These are phyloP conservation scores for Aspergillus niger DNA, from an alignment of 2,329 filamentous ascomycete species.

Conservation along the genomic window DNA sequence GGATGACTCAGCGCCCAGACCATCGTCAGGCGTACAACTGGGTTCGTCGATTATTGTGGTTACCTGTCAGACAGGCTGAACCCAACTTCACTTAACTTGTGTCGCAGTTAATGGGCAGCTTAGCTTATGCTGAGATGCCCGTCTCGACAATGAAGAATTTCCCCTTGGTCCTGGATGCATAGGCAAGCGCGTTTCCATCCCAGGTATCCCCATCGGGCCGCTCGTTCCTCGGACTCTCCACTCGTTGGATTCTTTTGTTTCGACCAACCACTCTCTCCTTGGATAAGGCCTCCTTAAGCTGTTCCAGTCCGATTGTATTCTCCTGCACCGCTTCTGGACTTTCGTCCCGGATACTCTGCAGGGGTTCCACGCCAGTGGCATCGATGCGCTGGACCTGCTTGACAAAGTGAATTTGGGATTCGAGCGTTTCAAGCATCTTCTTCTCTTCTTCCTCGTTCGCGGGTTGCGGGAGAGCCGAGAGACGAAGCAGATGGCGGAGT, in stretches of 20 bases:
- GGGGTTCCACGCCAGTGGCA: slow-evolving; percentile 69
- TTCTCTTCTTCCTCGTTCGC: slow-evolving; percentile 62
- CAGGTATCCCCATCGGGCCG: slow-evolving; percentile 54
- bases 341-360: slow-evolving; percentile 78
- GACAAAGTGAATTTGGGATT: slow-evolving; percentile 88
- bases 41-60: neutral
- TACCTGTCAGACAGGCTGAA: neutral
- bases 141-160: slow-evolving; percentile 75
- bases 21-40: neutral
- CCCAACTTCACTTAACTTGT: neutral
- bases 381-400: slow-evolving; percentile 78
- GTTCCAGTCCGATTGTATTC: slow-evolving; percentile 41
- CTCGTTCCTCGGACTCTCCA: slow-evolving; percentile 30
- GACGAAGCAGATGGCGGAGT: slow-evolving; percentile 80
- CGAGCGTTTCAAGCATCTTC: slow-evolving; percentile 71
- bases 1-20: slow-evolving; percentile 27
- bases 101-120: neutral
- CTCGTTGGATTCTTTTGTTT: slow-evolving; percentile 51
- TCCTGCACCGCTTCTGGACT: slow-evolving; percentile 43
- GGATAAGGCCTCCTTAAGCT: slow-evolving; percentile 40
- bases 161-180: slow-evolving; percentile 66
- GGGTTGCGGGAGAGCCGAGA: slow-evolving; percentile 83
- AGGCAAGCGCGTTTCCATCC: slow-evolving; percentile 70
- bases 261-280: slow-evolving; percentile 46
- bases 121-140: slow-evolving; percentile 16